Conservation (phyloP, 768 basidiomycete genomes). For the Calocybe indica region DNA sequence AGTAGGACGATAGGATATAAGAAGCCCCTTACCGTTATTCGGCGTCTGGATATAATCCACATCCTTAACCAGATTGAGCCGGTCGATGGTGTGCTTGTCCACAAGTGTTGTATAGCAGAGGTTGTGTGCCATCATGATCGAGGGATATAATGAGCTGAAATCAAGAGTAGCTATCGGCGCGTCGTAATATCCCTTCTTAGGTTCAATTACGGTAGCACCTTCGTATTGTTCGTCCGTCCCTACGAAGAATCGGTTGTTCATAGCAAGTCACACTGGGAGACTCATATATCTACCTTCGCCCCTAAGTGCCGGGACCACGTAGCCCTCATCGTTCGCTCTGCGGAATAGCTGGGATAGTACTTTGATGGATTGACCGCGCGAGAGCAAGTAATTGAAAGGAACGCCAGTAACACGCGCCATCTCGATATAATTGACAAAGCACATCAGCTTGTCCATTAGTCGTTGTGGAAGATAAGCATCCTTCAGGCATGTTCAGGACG, state of each 20-base stretch:
- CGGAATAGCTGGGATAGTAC: slow-evolving; percentile 94
- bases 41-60: slow-evolving; percentile 93
- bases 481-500: slow-evolving; percentile 30
- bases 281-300: slow-evolving; percentile 57
- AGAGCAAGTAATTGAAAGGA: slow-evolving; percentile 92
- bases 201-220: slow-evolving; percentile 98
- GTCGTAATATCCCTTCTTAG: slow-evolving; percentile 93
- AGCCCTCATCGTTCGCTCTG: slow-evolving; percentile 87
- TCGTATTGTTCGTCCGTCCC: slow-evolving; percentile 96
- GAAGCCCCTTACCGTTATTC: slow-evolving; percentile 67
- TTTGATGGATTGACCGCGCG: slow-evolving; percentile 97
- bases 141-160: slow-evolving; percentile 97
- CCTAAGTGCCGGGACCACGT: slow-evolving; percentile 81
- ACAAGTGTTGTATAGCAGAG: slow-evolving; percentile 96
- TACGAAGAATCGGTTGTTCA: slow-evolving; percentile 18
- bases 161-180: slow-evolving; percentile 96
- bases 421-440: slow-evolving; percentile 96
- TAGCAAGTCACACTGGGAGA: background rate
- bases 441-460: slow-evolving; percentile 96
- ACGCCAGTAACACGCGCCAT: slow-evolving; percentile 99
- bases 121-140: slow-evolving; percentile 99
- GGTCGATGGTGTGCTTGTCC: slow-evolving; percentile 72
- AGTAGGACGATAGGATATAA: background rate
- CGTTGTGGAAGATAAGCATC: slow-evolving; percentile 98
- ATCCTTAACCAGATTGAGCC: slow-evolving; percentile 72